Evolutionary conservation across 2,329 filamentous ascomycete species (phyloP), one percentile per base, ranked within the genome.

Genomic region (Hypocreales sp.): DNA sequence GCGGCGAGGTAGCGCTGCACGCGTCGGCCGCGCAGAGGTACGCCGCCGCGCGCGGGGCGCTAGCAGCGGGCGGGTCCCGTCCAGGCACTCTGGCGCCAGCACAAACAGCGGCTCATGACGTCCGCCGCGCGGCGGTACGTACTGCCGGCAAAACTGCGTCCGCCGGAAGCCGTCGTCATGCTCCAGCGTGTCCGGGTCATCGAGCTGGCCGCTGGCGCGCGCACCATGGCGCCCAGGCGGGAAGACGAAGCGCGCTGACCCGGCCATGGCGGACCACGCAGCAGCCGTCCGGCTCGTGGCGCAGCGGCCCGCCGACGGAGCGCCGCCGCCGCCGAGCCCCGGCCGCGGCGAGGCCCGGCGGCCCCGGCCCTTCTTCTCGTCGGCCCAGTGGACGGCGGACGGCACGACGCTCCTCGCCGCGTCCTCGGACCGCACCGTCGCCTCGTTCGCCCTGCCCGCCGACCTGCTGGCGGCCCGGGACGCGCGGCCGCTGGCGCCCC

Each of bases 361-460:
- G n/a, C 12, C 10, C 10, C 26, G 25, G 18, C 28, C 30, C 15
- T 59, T 54, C 35, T 58, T 51, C 33, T 47, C 47, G n/a, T 50
- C 47, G 2, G 46, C 46, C 6, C 52, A 61, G 32, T 61, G 64
- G 66, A 67, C 67, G 4, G 58, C 64, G 7, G 68, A 73, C 32
- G 67, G 68, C 15, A 72, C 72, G 5, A 61, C 64, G 2, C 51
- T 77, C 24, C 46, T 77, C 33, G 59, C 64, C 1, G 60, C 57
- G 5, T 63, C 62, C 12, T 72, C 66, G 3, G 55, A 64, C 31
- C 62, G 72, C 38, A 47, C 51, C 20, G 50, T 77, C 27, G 60
- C 61, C 15, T 61, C 61, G 29, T 72, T 68, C 39, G 61, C 74
- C 29, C 48, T 75, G 13, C 71, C 72, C 3, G 47, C 58, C 22